Conservation (phyloP, 495 filamentous ascomycete genomes). For the Thermothielavioides terrestris region DNA sequence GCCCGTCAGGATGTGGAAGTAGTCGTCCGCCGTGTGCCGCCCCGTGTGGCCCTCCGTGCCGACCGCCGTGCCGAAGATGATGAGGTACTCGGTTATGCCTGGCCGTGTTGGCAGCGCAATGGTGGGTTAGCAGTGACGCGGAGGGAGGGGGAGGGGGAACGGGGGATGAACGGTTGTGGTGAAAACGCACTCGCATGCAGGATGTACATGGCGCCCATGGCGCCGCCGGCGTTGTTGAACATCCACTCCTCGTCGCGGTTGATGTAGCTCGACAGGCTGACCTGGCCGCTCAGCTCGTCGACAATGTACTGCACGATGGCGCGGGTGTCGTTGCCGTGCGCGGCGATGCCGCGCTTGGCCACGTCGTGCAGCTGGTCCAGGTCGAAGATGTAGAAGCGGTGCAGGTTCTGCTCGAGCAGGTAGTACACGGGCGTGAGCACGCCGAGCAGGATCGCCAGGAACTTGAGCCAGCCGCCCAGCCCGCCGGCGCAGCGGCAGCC, state of each 20-base stretch:
- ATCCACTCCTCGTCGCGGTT: conserved; percentile 59
- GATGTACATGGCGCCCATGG: conserved; percentile 86
- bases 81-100: conserved; percentile 16
- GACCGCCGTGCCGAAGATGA: conserved; percentile 57
- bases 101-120: neutral
- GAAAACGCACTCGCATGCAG: conserved; percentile 63
- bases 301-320: conserved; percentile 60
- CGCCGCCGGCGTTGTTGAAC: conserved; percentile 72
- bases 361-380: conserved; percentile 59
- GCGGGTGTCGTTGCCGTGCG: conserved; percentile 62
- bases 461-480: conserved; percentile 37
- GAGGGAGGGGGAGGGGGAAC: neutral
- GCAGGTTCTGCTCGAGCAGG: conserved; percentile 58
- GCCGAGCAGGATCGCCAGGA: conserved; percentile 53
- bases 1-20: conserved; percentile 80
- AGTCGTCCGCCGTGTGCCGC: conserved; percentile 82
- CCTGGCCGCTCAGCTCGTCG: conserved; percentile 39
- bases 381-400: conserved; percentile 70
- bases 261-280: conserved; percentile 39
- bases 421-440: conserved; percentile 51
- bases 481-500: conserved; percentile 15
- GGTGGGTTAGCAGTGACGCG: neutral
- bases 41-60: conserved; percentile 84
- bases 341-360: conserved; percentile 52
- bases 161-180: neutral